These are phyloP conservation scores for Solanum chiquidenum DNA, from an alignment of 257 asterid species.

Conservation along the genomic window DNA sequence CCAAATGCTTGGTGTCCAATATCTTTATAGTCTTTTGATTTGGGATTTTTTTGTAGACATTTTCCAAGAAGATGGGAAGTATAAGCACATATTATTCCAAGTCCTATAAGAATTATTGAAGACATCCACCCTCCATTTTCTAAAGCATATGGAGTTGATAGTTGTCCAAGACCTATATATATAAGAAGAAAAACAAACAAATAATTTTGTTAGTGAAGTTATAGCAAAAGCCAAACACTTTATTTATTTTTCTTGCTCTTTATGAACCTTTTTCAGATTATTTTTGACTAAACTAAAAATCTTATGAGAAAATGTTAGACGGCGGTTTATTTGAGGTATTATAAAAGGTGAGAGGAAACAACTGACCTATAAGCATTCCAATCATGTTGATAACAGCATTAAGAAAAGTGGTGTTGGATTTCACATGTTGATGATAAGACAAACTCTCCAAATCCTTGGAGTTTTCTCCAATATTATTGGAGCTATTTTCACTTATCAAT, in stretches of 20 bases:
- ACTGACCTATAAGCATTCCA: slow-evolving; percentile 68
- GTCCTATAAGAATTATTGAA: slow-evolving; percentile 42
- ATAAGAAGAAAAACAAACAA: background rate
- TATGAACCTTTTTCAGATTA: background rate
- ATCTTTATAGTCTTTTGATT: slow-evolving; percentile 58
- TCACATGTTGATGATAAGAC: background rate
- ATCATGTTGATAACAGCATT: slow-evolving; percentile 67
- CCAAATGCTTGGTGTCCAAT: slow-evolving; percentile 62
- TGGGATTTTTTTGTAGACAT: slow-evolving; percentile 31
- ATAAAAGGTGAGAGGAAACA: background rate
- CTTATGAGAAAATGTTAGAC: background rate
- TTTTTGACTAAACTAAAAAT: background rate
- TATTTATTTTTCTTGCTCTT: no score
- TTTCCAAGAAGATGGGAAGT: slow-evolving; percentile 45
- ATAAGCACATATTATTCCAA: slow-evolving; percentile 41
- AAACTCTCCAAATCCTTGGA: slow-evolving; percentile 32
- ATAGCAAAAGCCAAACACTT: background rate
- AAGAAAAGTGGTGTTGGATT: slow-evolving; percentile 33
- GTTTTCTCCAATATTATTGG: background rate
- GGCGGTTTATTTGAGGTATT: background rate
- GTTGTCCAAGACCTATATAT: slow-evolving; percentile 58
- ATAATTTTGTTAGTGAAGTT: background rate
- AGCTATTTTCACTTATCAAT: slow-evolving; percentile 2
- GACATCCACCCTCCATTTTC: slow-evolving; percentile 72
- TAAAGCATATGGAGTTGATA: slow-evolving; percentile 67